phyloP scores from a whole-genome alignment of 495 filamentous ascomycete genomes.

The Annulohypoxylon nitens region DNA sequence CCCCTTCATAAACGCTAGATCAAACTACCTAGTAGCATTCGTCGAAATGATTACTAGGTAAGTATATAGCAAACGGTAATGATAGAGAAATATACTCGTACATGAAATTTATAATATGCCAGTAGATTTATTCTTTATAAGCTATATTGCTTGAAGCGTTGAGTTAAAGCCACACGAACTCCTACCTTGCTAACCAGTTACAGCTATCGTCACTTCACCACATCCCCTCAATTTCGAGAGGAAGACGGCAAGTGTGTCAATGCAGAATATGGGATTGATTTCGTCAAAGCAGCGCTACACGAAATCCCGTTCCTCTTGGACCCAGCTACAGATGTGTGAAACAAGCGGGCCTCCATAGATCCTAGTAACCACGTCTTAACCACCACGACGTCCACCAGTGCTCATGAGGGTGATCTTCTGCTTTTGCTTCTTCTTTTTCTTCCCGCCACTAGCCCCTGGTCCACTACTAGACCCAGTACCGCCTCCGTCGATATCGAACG shows the following conservation, averaged over 20 bases:
- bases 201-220: not conserved
- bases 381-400: slow-evolving; percentile 66
- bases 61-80: not conserved
- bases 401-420: slow-evolving; percentile 98
- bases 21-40: not conserved
- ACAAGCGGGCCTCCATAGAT: slow-evolving; percentile 1
- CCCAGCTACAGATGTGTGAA: not conserved
- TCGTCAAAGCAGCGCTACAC: slow-evolving; percentile 5
- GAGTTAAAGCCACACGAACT: not conserved
- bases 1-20: not conserved
- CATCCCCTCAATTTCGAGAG: not conserved
- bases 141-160: slow-evolving; percentile 9
- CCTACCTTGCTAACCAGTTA: slow-evolving; percentile 3
- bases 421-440: slow-evolving; percentile 93
- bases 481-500: slow-evolving; percentile 54
- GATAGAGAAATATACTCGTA: not conserved
- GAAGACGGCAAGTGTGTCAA: not conserved
- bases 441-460: slow-evolving; percentile 57
- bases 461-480: slow-evolving; percentile 38
- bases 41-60: not conserved
- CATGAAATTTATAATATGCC: not conserved
- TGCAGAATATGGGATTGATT: slow-evolving; percentile 2
- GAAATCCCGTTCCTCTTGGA: not conserved
- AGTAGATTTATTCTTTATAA: slow-evolving; percentile 9
- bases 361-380: slow-evolving; percentile 9